phyloP scores from a whole-genome alignment of 805 yeast species.

The Candida khao-thaluensis region DNA sequence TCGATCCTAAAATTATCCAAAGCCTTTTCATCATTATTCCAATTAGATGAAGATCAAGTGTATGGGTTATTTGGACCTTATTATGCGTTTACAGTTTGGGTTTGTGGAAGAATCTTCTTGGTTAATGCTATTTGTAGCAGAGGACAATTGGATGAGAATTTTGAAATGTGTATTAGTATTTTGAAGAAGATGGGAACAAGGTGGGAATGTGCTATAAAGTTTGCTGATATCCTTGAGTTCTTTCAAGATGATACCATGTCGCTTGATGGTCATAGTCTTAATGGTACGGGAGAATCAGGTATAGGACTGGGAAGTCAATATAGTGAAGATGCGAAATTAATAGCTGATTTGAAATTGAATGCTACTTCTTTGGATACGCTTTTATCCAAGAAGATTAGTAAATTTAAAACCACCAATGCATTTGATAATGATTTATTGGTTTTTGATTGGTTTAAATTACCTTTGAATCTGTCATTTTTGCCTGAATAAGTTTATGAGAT shows the following conservation, averaged over 20 bases:
- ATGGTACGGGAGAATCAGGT: conserved; percentile 10
- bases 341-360: conserved; percentile 19
- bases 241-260: conserved; percentile 16
- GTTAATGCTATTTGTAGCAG: conserved; percentile 14
- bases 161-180: conserved; percentile 12
- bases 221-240: conserved; percentile 19
- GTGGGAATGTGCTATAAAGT: conserved; percentile 19
- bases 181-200: conserved; percentile 14
- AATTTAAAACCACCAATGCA: conserved; percentile 14
- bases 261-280: conserved; percentile 9
- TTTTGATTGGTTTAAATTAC: conserved; percentile 20
- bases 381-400: conserved; percentile 17
- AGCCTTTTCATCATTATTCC: conserved; percentile 10
- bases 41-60: conserved; percentile 8
- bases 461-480: conserved; percentile 8
- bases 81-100: conserved; percentile 20
- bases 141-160: conserved; percentile 14
- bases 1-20: conserved; percentile 12
- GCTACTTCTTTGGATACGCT: conserved; percentile 17
- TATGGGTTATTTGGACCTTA: conserved; percentile 18
- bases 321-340: conserved; percentile 16
- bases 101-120: conserved; percentile 17
- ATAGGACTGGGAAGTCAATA: conserved; percentile 7
- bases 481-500: conserved; percentile 2
- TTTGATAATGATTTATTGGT: conserved; percentile 13